Evolutionary conservation across 169 alveolate genomes (phyloP), one percentile per base, ranked within the genome.

Genomic region (Babesia gibsoni): DNA sequence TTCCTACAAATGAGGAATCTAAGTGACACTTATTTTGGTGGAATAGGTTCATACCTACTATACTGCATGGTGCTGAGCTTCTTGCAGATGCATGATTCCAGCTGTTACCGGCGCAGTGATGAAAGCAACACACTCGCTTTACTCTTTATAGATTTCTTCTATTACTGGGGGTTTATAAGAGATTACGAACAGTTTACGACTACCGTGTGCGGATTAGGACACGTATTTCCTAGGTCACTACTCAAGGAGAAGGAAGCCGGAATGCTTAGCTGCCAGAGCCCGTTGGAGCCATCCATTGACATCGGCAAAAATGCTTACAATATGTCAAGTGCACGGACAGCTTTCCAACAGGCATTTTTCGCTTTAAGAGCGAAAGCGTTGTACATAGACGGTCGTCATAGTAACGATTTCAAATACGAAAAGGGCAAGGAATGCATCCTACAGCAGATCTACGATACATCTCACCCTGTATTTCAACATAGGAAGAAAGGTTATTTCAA

Each of bases 61-160:
- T 83, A 83, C 56, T 88, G 90, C 49, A 88, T 88, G 93, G 90
- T 88, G 6, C 73, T 83, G 35, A 70, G 82, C 66, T 88, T 88
- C 63, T 69, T 88, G 32, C 93, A 88, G 52, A 22, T 83, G 14
- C 93, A 88, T 70, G 83, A 69, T 20, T 52, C 89, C 25, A 73
- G 83, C 20, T 63, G 69, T 42, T 57, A 70, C 52, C 57, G 42
- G n/a, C 36, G 3, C 42, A 58, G 57, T 32, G 86, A 73, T 50
- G 74, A 63, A 30, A 66, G 37, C 29, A 73, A 77, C 27, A 49
- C 82, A 23, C 48, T 88, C 25, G 75, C 82, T 20, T 61, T 52
- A 22, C 52, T 88, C 52, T 53, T 73, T 45, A 36, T 88, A 4
- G 91, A 88, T 30, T 88, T 88, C 69, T 88, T 88, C 42, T 56